Evolutionary conservation across 2,329 filamentous ascomycete species (phyloP), one percentile per base, ranked within the genome.

Genomic region (Epichloe aotearoae): DNA sequence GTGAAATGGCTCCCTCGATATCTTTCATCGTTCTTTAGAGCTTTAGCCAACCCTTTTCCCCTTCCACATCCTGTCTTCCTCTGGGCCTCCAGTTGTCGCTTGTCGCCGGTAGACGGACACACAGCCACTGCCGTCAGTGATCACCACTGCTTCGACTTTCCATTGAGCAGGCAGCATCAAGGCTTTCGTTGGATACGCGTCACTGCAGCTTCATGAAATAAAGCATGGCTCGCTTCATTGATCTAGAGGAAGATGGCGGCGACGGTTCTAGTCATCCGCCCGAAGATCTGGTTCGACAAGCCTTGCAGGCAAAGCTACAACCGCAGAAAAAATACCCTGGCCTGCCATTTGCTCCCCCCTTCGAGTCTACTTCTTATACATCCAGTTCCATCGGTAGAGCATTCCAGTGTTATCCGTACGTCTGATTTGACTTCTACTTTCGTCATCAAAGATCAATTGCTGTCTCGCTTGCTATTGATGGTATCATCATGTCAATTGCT

Each of bases 361-460:
- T 26, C 23, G 46, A 37, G 37, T 45, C 42, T 30, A 20, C 38
- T 26, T 30, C 49, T 26, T 26, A 46, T n/a, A 46, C 30, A 23
- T 39, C 42, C 40, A 64, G 53, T 44, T 55, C 58, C 42, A 57
- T 61, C 4, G 62, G 59, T 10, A 57, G 59, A 39, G 64, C 66
- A 2, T 63, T 69, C 50, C 60, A 61, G 50, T 67, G 65, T 50
- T 69, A 68, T 53, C 66, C 66, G 66, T 68, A 62, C 37, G 58
- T 49, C 19, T 37, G 10, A 3, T 11, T 14, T 14, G 20, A 2
- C 14, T 36, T 23, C n/a, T 4, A 2, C 14, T 53, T 56, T 53
- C 41, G 30, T 44, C 46, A 26, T 45, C 17, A 30, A 30, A 30
- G 26, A 30, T 30, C 26, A 4, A 30, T 30, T 10, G 26, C 26